Evolutionary conservation across 345 rosid species (phyloP), one percentile per base, ranked within the genome.

Genomic region (Angophora floribunda): DNA sequence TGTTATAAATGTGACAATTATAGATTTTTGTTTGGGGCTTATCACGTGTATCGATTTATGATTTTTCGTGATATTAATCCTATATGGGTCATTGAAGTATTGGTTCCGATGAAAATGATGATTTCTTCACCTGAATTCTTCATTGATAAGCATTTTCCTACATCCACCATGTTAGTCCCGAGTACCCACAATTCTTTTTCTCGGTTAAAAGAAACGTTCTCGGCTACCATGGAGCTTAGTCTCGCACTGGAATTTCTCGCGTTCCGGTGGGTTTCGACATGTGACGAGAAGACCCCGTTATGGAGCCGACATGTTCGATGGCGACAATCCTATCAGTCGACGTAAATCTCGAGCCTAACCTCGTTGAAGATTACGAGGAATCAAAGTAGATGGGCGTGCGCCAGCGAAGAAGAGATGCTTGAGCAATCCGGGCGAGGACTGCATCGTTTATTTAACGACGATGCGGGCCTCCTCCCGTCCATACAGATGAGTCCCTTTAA

Each of bases 31-130:
- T 36, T 36, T 36, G 41, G 41, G 41, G 41, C 41, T 36, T 36
- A 36, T 36, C 41, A 36, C 4, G 41, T 36, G 41, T 36, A 36
- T 36, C 41, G 41, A 36, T 36, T 36, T 36, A 36, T 2, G 41
- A 4, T 36, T 36, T 36, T 36, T 36, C 41, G 41, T 36, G 41
- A 4, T 36, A 36, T 36, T 36, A 36, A 36, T 36, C 41, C 4
- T 36, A 36, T 36, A 2, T 5, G 30, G 65, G 30, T 0, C 0
- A 2, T 3, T n/a, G 14, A n/a, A 59, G 30, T 13, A 13, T 59
- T 11, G 26, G 65, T 26, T 59, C 65, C 3, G 75, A 65, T n/a
- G 75, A 14, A 65, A 36, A n/a, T 8, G 19, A 14, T 14, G 75
- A 65, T n/a, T 65, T 65, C 41, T 65, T 15, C n/a, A 19, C 75